These are phyloP conservation scores for Trichocomaceae sp. DNA, from an alignment of 2,329 filamentous ascomycete species.

Conservation along the genomic window DNA sequence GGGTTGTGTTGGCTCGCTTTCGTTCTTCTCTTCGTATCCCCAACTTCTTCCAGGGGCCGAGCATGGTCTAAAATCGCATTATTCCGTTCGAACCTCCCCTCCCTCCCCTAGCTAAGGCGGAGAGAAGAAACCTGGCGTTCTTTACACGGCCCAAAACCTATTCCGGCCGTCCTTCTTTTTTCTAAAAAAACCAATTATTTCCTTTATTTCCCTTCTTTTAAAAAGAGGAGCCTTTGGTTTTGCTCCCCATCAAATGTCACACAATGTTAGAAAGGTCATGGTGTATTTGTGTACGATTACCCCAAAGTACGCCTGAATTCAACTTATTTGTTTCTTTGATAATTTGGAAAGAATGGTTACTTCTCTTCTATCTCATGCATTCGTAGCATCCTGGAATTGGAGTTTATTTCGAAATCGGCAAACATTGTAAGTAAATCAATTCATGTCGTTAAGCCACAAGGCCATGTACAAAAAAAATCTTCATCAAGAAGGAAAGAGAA, in stretches of 20 bases:
- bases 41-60: not conserved
- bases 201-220: not conserved
- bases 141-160: too few relatives aligned
- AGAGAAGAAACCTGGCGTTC: not conserved
- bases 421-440: not conserved
- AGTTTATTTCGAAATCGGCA: not conserved
- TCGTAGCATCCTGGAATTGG: not conserved
- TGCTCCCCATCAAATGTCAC: not conserved
- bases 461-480: not conserved
- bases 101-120: not conserved
- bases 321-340: not conserved
- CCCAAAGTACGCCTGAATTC: constrained; percentile 8
- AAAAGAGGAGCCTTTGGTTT: not conserved
- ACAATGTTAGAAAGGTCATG: constrained; percentile 2
- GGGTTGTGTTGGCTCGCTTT: constrained; percentile 1
- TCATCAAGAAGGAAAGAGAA: not conserved
- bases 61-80: not conserved
- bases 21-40: not conserved
- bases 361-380: too few relatives aligned
- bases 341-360: too few relatives aligned
- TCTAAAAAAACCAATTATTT: too few relatives aligned
- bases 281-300: constrained; percentile 11
- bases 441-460: not conserved
- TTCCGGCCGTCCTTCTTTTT: not conserved
- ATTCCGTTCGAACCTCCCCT: not conserved